Percentiles rank a stretch among this genome's conserved stretches.
Conservation (phyloP, 2,329 filamentous ascomycete species). For the Talaromyces sp. region DNA sequence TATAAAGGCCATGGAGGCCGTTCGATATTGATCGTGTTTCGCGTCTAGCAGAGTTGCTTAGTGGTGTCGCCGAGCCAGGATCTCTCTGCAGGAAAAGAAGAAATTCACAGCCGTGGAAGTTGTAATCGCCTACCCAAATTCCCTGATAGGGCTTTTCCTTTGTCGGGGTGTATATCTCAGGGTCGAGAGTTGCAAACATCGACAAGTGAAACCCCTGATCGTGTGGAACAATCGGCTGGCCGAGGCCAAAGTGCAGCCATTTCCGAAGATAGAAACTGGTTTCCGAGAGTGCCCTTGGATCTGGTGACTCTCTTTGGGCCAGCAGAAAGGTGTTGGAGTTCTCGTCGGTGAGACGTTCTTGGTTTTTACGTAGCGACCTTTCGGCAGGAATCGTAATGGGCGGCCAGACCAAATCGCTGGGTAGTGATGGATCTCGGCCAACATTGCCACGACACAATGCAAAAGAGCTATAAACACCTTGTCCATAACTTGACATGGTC, state of each 20-base stretch:
- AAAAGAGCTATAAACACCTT: slow-evolving; percentile 62
- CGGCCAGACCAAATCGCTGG: slow-evolving; percentile 64
- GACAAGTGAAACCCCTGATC: slow-evolving; percentile 46
- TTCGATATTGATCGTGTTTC: background rate
- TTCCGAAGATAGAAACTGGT: slow-evolving; percentile 68
- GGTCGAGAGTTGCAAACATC: slow-evolving; percentile 70
- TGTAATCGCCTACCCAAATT: slow-evolving; percentile 90
- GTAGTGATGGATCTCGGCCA: slow-evolving; percentile 24
- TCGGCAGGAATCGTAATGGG: slow-evolving; percentile 63
- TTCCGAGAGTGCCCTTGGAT: slow-evolving; percentile 59
- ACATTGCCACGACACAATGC: slow-evolving; percentile 50
- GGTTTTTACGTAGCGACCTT: slow-evolving; percentile 38
- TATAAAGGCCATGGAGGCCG: background rate
- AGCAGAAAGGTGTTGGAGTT: slow-evolving; percentile 1
- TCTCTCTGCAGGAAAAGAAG: slow-evolving; percentile 74
- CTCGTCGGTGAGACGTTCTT: slow-evolving; percentile 27
- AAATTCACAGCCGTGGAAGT: slow-evolving; percentile 83
- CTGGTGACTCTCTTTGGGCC: slow-evolving; percentile 13
- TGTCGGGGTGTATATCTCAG: slow-evolving; percentile 74
- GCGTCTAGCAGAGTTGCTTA: slow-evolving; percentile 3
- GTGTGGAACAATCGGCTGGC: slow-evolving; percentile 36
- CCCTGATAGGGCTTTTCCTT: slow-evolving; percentile 76
- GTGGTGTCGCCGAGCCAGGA: slow-evolving; percentile 6
- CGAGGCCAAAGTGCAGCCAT: slow-evolving; percentile 64
- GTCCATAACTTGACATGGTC: slow-evolving; percentile 22